These are phyloP conservation scores for Nymphaea colorata DNA, from an alignment of 164 flowering plant genomes.

Conservation along the genomic window DNA sequence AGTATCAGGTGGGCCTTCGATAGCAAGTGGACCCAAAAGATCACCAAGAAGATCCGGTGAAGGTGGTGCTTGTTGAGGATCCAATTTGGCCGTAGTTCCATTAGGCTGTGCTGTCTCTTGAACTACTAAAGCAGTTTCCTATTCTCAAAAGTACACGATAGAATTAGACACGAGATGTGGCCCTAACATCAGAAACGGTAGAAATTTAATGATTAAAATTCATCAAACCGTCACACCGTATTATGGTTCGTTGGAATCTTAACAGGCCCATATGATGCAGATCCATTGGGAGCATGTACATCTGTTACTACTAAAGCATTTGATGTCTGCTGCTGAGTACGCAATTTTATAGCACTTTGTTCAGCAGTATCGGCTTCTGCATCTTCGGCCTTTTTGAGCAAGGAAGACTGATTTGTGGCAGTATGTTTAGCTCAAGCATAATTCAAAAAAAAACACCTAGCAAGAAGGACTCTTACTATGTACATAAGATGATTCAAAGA, in stretches of 20 bases:
- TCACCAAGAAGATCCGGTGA: constrained; percentile 88
- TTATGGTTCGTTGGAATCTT: constrained; percentile 56
- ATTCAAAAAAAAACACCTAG: too few species aligned
- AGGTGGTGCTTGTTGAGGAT: constrained; percentile 24
- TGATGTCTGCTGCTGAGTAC: constrained; percentile 81
- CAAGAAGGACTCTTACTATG: neutral
- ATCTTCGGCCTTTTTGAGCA: constrained; percentile 89
- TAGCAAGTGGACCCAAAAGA: constrained; percentile 81
- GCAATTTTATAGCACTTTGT: constrained; percentile 89
- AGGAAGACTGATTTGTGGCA: constrained; percentile 48
- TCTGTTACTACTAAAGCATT: constrained; percentile 85
- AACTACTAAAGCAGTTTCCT: constrained; percentile 43
- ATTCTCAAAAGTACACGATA: constrained; percentile 1
- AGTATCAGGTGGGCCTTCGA: constrained; percentile 75
- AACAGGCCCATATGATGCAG: constrained; percentile 47
- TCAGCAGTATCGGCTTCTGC: constrained; percentile 90
- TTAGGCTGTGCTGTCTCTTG: constrained; percentile 38
- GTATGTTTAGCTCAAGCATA: neutral
- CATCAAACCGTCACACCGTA: constrained; percentile 29
- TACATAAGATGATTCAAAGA: neutral
- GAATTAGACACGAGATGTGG: too few species aligned
- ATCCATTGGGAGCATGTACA: constrained; percentile 57
- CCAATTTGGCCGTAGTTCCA: constrained; percentile 51
- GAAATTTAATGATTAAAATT: neutral
- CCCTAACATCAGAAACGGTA: too few species aligned